Percentiles rank a stretch among this genome's conserved stretches.
Conservation (phyloP, 805 yeast genomes). For the Monosporozyma unispora region DNA sequence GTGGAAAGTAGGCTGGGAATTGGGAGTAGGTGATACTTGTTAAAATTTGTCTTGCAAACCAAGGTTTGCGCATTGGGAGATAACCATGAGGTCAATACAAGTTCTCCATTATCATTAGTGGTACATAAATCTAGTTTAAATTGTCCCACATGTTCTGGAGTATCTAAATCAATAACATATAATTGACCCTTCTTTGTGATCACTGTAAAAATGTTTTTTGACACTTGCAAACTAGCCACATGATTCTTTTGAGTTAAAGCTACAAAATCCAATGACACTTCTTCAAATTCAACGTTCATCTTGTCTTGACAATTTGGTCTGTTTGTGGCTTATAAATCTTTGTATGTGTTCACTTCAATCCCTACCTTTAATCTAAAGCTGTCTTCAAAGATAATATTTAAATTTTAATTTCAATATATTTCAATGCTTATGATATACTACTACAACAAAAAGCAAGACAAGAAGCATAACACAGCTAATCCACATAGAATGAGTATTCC, state of each 20-base stretch:
- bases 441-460: too few species aligned
- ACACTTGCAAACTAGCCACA: conserved; percentile 44
- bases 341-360: not conserved
- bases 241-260: conserved; percentile 21
- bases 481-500: conserved; percentile 42
- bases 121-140: conserved; percentile 27
- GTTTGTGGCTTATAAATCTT: not conserved
- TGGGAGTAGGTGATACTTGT: conserved; percentile 20
- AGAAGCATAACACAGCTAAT: not conserved
- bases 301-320: not conserved
- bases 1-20: not conserved
- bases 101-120: conserved; percentile 14
- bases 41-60: conserved; percentile 26
- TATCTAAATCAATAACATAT: conserved; percentile 56
- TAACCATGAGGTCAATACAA: conserved; percentile 19
- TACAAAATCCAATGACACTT: conserved; percentile 44
- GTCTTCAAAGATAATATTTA: not conserved
- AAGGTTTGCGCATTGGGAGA: conserved; percentile 14
- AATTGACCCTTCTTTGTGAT: conserved; percentile 44
- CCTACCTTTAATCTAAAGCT: not conserved
- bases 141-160: conserved; percentile 49
- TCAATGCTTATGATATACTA: too few species aligned
- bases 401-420: not conserved
- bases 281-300: conserved; percentile 25
- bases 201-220: conserved; percentile 46